Evolutionary conservation across 2,329 filamentous ascomycete genomes (phyloP), one percentile per base, ranked within the genome.

Genomic region (Penicillium sp.): DNA sequence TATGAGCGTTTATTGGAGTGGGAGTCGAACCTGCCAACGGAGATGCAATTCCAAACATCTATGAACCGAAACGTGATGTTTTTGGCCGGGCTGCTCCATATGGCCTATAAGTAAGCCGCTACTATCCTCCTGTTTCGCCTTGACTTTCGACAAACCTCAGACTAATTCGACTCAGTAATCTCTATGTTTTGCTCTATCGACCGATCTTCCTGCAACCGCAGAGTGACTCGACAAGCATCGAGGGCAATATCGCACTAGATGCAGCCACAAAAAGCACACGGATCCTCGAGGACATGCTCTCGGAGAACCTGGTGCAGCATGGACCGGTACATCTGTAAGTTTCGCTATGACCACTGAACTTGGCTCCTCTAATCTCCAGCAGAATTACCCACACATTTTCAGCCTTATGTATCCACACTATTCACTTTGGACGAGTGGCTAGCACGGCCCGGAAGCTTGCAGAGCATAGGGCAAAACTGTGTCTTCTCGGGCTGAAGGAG

Each of bases 341-440:
- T 10, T 8, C 20, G 1, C 14, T 2, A 26, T 3, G 3, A 1
- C 22, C 13, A 14, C 3, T 7, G 6, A 5, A 13, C 1, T 10
- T 10, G 22, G 13, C 1, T 14, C 7, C 7, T 16, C 28, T 43
- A 29, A 57, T 46, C 47, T 8, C 0, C 27, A 8, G 0, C 14
- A 68, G 63, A 51, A 75, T 76, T 35, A 76, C 74, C 0, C 74
- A 74, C 45, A 58, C 73, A 0, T 75, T 76, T 55, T 72, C 72
- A 29, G 70, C 74, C 1, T 61, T 77, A 1, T 76, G 73, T 46
- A 74, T 76, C 29, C 73, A 76, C 41, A 72, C 72, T 0, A 70
- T 74, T 6, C 64, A 73, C 32, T 68, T 75, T 10, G 64, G 69
- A 6, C 59, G 64, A 16, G 53, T 58, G 1, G 51, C 43, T 46